Conservation (phyloP, 331 rosid species). For the Ulmus americana region DNA sequence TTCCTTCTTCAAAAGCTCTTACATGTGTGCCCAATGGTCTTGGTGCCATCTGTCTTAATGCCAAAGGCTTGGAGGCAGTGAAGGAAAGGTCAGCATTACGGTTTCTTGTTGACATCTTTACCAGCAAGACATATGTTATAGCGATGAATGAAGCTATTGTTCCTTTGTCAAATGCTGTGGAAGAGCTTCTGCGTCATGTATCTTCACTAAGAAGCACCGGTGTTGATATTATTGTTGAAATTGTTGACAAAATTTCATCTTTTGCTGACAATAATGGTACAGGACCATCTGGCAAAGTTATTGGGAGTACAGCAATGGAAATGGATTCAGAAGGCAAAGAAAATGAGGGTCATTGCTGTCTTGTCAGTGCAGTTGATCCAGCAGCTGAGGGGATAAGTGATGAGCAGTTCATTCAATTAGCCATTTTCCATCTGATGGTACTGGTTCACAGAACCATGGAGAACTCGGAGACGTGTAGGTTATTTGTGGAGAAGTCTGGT, state of each 20-base stretch:
- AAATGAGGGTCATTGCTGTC: conserved; percentile 43
- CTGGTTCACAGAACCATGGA: conserved; percentile 93
- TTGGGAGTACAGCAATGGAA: conserved; percentile 75
- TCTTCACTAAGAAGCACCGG: conserved; percentile 82
- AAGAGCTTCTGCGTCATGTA: conserved; percentile 94
- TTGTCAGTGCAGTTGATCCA: conserved; percentile 45
- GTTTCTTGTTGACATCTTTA: conserved; percentile 81
- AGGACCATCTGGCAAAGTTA: conserved; percentile 52
- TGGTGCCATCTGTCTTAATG: conserved; percentile 93
- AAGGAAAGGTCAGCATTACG: conserved; percentile 60
- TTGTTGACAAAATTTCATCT: conserved; percentile 63
- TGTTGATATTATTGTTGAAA: conserved; percentile 82
- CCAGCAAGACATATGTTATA: conserved; percentile 68
- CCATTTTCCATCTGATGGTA: conserved; percentile 91
- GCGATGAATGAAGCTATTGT: conserved; percentile 95
- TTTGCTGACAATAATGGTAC: conserved; percentile 43
- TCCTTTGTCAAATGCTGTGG: conserved; percentile 92
- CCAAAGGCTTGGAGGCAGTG: conserved; percentile 87
- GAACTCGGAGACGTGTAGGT: conserved; percentile 87
- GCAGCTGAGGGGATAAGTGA: conserved; percentile 56
- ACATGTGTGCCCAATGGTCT: conserved; percentile 92
- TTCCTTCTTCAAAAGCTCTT: conserved; percentile 89
- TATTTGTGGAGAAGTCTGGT: conserved; percentile 93
- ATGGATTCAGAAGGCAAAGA: conserved; percentile 70
- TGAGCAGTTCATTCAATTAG: conserved; percentile 73